These are phyloP conservation scores for Ligustrum vulgare DNA, from an alignment of 257 asterid genomes.

Conservation along the genomic window DNA sequence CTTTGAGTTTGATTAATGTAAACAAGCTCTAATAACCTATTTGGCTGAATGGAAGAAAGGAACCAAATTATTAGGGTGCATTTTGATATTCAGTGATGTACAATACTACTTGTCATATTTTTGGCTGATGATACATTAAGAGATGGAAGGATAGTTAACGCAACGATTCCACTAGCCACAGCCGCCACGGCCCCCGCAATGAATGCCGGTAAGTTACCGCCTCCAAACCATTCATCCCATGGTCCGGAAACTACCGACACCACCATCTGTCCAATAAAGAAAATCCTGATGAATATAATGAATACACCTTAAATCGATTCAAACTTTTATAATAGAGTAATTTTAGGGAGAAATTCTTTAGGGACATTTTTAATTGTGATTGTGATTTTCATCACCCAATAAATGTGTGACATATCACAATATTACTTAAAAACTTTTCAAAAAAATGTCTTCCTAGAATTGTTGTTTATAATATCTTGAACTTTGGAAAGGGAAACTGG, in stretches of 20 bases:
- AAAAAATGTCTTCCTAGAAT: too few species aligned
- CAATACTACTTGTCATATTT: not conserved
- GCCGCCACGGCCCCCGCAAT: slow-evolving; percentile 24
- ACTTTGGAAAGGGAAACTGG: too few species aligned
- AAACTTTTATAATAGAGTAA: too few species aligned
- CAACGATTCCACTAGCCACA: slow-evolving; percentile 13
- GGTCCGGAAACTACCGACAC: slow-evolving; percentile 11
- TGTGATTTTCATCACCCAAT: too few species aligned
- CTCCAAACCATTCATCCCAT: slow-evolving; percentile 11
- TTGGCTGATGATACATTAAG: not conserved
- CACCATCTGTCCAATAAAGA: slow-evolving; percentile 33
- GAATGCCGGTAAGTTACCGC: slow-evolving; percentile 22
- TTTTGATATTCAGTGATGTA: not conserved
- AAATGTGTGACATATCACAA: too few species aligned
- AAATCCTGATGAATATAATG: not conserved
- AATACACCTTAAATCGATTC: too few species aligned
- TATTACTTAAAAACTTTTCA: too few species aligned
- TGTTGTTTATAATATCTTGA: too few species aligned
- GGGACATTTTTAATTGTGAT: too few species aligned
- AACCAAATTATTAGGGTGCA: not conserved
- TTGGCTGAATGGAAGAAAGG: not conserved
- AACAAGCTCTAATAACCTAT: not conserved
- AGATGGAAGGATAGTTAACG: not conserved
- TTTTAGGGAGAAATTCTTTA: too few species aligned
- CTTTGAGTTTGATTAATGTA: not conserved